Evolutionary conservation across 169 alveolate genomes (phyloP).

Genomic region (Plasmodium ovale): DNA sequence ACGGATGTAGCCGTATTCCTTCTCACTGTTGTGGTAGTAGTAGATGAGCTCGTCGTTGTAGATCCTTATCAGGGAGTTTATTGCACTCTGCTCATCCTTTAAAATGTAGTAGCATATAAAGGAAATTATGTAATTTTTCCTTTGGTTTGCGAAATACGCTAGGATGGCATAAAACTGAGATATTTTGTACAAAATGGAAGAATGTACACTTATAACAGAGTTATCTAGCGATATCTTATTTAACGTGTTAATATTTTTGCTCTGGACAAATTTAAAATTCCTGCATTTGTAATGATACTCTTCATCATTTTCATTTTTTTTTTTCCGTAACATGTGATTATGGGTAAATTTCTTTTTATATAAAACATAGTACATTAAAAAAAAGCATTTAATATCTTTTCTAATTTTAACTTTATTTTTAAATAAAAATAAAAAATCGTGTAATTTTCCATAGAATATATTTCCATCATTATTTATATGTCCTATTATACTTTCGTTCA

Average conservation of each 20-base stretch:
- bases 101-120: slow-evolving; percentile 69
- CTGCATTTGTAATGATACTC: slow-evolving; percentile 64
- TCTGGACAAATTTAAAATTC: slow-evolving; percentile 46
- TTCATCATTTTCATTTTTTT: slow-evolving; percentile 40
- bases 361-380: slow-evolving; percentile 65
- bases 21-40: slow-evolving; percentile 59
- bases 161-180: slow-evolving; percentile 69
- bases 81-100: slow-evolving; percentile 70
- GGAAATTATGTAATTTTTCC: slow-evolving; percentile 65
- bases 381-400: slow-evolving; percentile 50
- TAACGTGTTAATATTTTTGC: slow-evolving; percentile 57
- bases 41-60: slow-evolving; percentile 73
- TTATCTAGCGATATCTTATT: slow-evolving; percentile 41
- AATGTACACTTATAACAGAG: slow-evolving; percentile 46
- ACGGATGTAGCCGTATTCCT: slow-evolving; percentile 66
- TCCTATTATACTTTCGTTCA: slow-evolving; percentile 66
- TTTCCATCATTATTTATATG: slow-evolving; percentile 74
- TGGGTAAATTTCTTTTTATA: slow-evolving; percentile 30
- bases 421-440: slow-evolving; percentile 71
- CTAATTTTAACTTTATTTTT: slow-evolving; percentile 59
- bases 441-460: slow-evolving; percentile 75
- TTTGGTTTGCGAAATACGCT: slow-evolving; percentile 74
- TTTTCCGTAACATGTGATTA: slow-evolving; percentile 21
- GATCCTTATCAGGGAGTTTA: slow-evolving; percentile 56
- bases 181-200: slow-evolving; percentile 64